Percentiles rank a stretch among this genome's conserved stretches.
These are phyloP conservation scores for Clonostachys sp. DNA, from an alignment of 2,329 filamentous ascomycete species.

Conservation along the genomic window DNA sequence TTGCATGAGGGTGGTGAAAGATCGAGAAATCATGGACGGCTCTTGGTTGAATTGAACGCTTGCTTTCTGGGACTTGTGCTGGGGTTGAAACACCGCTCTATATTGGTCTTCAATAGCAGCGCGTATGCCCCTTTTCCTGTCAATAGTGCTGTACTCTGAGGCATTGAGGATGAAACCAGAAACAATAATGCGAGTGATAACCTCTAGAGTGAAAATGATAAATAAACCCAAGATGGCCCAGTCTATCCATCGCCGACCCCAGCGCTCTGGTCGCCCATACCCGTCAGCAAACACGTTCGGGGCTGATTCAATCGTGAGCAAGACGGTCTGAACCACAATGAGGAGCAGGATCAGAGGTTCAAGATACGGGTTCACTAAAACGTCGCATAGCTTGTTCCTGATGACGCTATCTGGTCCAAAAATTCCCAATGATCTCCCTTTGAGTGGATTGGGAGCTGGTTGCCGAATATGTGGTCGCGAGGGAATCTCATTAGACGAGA, in stretches of 20 bases:
- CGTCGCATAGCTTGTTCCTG: constrained; percentile 70
- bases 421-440: constrained; percentile 79
- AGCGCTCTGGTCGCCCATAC: constrained; percentile 55
- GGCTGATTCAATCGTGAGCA: constrained; percentile 82
- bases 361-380: constrained; percentile 80
- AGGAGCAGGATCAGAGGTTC: constrained; percentile 84
- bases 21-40: constrained; percentile 66
- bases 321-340: constrained; percentile 81
- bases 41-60: constrained; percentile 35
- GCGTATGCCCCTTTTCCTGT: constrained; percentile 69
- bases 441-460: constrained; percentile 64
- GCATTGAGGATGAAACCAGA: constrained; percentile 92
- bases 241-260: constrained; percentile 68
- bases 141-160: constrained; percentile 85
- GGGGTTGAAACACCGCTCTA: constrained; percentile 73
- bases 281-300: constrained; percentile 62
- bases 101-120: constrained; percentile 74
- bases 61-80: constrained; percentile 63
- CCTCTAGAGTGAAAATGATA: constrained; percentile 82
- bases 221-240: constrained; percentile 82
- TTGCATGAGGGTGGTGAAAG: constrained; percentile 76
- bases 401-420: constrained; percentile 76
- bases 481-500: constrained; percentile 9
- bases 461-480: constrained; percentile 7
- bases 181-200: constrained; percentile 79